Evolutionary conservation across 2,329 filamentous ascomycete species (phyloP), one percentile per base, ranked within the genome.

Genomic region (Neonectria neomacrospora): DNA sequence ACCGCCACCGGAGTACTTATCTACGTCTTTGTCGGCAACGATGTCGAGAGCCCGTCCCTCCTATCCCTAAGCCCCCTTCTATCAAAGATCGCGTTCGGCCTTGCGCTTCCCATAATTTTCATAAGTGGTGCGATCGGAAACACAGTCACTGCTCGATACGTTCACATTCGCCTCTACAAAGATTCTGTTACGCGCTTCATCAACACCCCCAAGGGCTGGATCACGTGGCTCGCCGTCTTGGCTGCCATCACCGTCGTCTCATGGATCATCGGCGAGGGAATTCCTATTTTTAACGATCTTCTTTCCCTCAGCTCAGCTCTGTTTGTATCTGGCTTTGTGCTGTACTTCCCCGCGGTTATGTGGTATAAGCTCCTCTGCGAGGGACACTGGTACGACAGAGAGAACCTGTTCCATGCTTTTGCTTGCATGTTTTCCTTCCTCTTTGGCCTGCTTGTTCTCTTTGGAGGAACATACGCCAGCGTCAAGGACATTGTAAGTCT

Each of bases 231-330:
- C 4, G 79, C 65, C 3, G 85, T 92, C 23, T 84, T 87, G 39
- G 75, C 82, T 1, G 67, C 74, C 39, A 75, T 89, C 39, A 92
- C 90, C 81, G 52, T 89, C 9, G 50, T 90, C 16, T 87, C 88
- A 1, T 93, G 88, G 85, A 74, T 92, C 67, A 88, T 93, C 65
- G 90, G 90, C 10, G 86, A 90, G 70, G 86, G 88, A 1, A 89
- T 93, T 50, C 91, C 91, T n/a, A 59, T 63, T 34, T 63, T 63
- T 37, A 58, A 50, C 34, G 61, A 63, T 34, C 55, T 63, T 7
- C 54, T 63, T 14, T 79, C 80, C 56, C 80, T 84, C 71, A 78
- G 73, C 58, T 82, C 81, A 10, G 77, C 80, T 5, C 78, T 84
- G 18, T 83, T 84, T 68, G 76, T 83, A 64, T 83, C 81, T 7